These are phyloP conservation scores for Fusarium camptoceras DNA, from an alignment of 2,329 filamentous ascomycete genomes.

Conservation along the genomic window DNA sequence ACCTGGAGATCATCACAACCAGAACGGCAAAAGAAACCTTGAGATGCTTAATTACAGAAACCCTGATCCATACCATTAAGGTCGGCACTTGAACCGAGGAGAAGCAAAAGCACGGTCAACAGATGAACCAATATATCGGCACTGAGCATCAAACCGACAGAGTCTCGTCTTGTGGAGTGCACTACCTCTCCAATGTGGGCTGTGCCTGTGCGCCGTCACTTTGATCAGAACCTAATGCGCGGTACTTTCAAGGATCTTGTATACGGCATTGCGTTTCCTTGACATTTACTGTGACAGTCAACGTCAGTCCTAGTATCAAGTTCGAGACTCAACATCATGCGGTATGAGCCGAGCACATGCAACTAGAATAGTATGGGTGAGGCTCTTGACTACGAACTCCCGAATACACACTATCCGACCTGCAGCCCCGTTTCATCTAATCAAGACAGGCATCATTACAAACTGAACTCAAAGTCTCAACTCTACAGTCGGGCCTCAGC, in stretches of 20 bases:
- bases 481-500: neutral
- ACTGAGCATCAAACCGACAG: neutral
- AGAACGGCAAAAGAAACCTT: neutral
- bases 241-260: constrained; percentile 16
- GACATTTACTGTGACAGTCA: neutral
- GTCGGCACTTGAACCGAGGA: constrained; percentile 4
- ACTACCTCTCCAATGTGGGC: constrained; percentile 3
- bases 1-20: constrained; percentile 16
- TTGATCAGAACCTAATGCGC: constrained; percentile 34
- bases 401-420: constrained; percentile 8
- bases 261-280: constrained; percentile 1
- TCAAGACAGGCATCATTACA: constrained; percentile 22
- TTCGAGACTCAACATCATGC: constrained; percentile 10
- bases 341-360: constrained; percentile 9
- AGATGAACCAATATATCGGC: constrained; percentile 17
- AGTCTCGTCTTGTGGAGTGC: constrained; percentile 22
- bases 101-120: neutral
- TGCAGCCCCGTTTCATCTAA: constrained; percentile 15
- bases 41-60: constrained; percentile 2
- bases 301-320: neutral
- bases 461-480: neutral
- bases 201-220: constrained; percentile 19
- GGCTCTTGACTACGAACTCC: constrained; percentile 7
- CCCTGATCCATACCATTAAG: constrained; percentile 7
- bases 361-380: constrained; percentile 13